A percentile compares a stretch with the other conserved stretches of the same genome.
phyloP scores from a whole-genome alignment of 1,139 yeast species.

The Pichia sp. region DNA sequence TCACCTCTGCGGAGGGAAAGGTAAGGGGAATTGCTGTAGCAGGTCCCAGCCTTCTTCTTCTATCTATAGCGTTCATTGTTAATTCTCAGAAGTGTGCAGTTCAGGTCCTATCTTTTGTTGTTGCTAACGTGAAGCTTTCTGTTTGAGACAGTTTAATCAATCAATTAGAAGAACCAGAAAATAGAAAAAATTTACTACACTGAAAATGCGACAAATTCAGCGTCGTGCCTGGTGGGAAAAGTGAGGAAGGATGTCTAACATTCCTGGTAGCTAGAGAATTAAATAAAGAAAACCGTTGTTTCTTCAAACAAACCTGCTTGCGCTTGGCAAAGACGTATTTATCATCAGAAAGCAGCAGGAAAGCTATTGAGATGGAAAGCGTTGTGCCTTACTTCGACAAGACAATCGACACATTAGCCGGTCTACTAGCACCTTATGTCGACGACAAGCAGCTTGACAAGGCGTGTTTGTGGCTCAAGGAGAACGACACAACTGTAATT shows the following conservation, averaged over 20 bases:
- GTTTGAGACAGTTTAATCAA: too few species aligned
- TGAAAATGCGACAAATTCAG: not conserved
- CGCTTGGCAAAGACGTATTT: too few species aligned
- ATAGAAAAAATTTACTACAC: slow-evolving; percentile 1
- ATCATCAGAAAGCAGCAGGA: too few species aligned
- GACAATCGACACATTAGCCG: slow-evolving; percentile 4
- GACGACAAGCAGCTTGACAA: slow-evolving; percentile 4
- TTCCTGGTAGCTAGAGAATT: too few species aligned
- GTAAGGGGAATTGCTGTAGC: slow-evolving; percentile 51
- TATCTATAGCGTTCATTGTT: slow-evolving; percentile 47
- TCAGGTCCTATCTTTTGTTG: too few species aligned
- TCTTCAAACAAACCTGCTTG: too few species aligned
- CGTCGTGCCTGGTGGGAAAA: not conserved
- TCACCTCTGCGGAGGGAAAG: slow-evolving; percentile 28
- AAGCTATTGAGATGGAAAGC: not conserved
- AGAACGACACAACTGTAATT: slow-evolving; percentile 8
- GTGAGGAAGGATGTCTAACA: too few species aligned
- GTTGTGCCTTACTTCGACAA: slow-evolving; percentile 7
- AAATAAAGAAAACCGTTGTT: too few species aligned
- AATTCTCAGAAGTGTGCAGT: not conserved
- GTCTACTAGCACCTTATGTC: slow-evolving; percentile 1
- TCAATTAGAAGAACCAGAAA: too few species aligned
- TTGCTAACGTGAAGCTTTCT: too few species aligned
- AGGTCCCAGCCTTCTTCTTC: slow-evolving; percentile 73
- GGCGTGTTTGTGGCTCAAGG: slow-evolving; percentile 4